phyloP scores from a whole-genome alignment of 768 basidiomycete genomes.

The Tephrocybe rancida region DNA sequence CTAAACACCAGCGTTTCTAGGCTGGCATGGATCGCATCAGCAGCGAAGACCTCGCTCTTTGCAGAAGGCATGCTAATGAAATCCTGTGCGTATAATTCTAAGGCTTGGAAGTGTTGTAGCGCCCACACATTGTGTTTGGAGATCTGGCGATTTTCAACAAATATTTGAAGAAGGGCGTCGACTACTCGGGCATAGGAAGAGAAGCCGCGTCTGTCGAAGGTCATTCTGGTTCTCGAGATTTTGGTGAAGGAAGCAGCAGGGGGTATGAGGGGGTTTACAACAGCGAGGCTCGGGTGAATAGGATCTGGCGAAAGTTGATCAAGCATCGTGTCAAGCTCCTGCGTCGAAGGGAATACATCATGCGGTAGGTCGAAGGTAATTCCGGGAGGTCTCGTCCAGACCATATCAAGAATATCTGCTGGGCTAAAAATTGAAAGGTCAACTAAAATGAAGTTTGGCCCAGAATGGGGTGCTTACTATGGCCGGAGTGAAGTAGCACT shows the following conservation, averaged over 20 bases:
- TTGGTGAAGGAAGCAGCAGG: slow-evolving; percentile 31
- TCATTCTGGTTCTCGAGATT: background rate
- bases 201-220: slow-evolving; percentile 53
- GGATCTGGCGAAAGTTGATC: slow-evolving; percentile 45
- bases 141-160: slow-evolving; percentile 60
- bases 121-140: slow-evolving; percentile 65
- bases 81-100: slow-evolving; percentile 67
- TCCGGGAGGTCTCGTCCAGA: slow-evolving; percentile 36
- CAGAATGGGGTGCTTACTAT: slow-evolving; percentile 31
- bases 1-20: slow-evolving; percentile 45
- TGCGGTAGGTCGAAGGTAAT: slow-evolving; percentile 39
- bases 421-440: slow-evolving; percentile 35
- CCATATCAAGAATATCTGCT: slow-evolving; percentile 43
- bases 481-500: slow-evolving; percentile 38
- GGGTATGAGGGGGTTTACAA: slow-evolving; percentile 62
- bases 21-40: slow-evolving; percentile 31
- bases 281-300: slow-evolving; percentile 55
- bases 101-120: slow-evolving; percentile 67
- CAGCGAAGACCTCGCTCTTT: slow-evolving; percentile 50
- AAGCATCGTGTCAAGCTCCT: slow-evolving; percentile 50
- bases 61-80: slow-evolving; percentile 52
- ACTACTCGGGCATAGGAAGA: slow-evolving; percentile 67
- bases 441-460: background rate
- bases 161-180: slow-evolving; percentile 53
- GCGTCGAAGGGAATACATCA: slow-evolving; percentile 55